These are phyloP conservation scores for Purpureocillium takamizusanense DNA, from an alignment of 2,329 filamentous ascomycete species.

Conservation along the genomic window DNA sequence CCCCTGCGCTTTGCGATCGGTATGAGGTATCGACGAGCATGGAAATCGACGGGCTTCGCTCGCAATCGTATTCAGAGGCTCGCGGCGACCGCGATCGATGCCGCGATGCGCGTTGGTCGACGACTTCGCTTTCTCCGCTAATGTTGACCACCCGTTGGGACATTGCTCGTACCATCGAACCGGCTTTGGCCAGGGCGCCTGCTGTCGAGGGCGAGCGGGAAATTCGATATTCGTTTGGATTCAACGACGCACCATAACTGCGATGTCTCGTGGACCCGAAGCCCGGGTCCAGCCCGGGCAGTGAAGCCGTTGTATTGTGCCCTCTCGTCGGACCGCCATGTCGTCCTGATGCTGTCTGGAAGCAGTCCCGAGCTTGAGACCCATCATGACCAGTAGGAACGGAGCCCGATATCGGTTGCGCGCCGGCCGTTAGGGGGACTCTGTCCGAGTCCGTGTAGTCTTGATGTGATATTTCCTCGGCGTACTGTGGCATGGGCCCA, in stretches of 20 bases:
- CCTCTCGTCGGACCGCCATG: constrained; percentile 44
- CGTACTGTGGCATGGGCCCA: constrained; percentile 18
- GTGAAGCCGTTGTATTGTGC: constrained; percentile 44
- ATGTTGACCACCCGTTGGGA: constrained; percentile 97
- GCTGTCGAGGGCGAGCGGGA: constrained; percentile 56
- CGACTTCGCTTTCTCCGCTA: constrained; percentile 80
- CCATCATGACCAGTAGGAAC: constrained; percentile 31
- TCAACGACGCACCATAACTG: constrained; percentile 48
- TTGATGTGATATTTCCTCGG: constrained; percentile 20
- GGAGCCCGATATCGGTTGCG: constrained; percentile 45
- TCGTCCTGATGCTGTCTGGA: constrained; percentile 46
- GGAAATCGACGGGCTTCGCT: constrained; percentile 17
- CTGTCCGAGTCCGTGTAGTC: constrained; percentile 47
- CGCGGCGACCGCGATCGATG: constrained; percentile 50
- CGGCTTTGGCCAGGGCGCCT: constrained; percentile 57
- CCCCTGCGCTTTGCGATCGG: constrained; percentile 35
- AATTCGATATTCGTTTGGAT: constrained; percentile 40
- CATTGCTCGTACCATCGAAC: constrained; percentile 75
- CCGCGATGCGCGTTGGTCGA: constrained; percentile 62
- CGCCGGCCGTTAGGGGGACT: constrained; percentile 46
- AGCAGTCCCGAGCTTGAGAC: constrained; percentile 40
- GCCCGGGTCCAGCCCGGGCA: constrained; percentile 49
- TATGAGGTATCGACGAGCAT: constrained; percentile 42
- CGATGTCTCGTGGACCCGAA: constrained; percentile 38
- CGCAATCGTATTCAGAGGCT: constrained; percentile 24